Conservation (phyloP, 495 filamentous ascomycete species). For the Lophium mytilinum region DNA sequence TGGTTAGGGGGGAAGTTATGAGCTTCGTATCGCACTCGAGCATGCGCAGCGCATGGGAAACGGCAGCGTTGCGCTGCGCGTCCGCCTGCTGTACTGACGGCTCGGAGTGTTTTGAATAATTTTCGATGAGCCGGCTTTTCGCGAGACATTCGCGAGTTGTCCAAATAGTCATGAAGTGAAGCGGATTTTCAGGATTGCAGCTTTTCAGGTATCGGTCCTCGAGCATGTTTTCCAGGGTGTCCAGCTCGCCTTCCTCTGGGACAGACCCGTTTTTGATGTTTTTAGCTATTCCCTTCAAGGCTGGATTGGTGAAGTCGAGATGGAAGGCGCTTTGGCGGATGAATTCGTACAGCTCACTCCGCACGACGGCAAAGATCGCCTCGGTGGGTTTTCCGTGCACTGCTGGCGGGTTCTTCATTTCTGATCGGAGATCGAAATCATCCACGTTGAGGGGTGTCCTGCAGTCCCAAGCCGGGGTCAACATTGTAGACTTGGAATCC, state of each 20-base stretch:
- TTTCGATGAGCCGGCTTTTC: conserved; percentile 40
- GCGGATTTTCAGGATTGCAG: conserved; percentile 42
- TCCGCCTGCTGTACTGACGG: conserved; percentile 25
- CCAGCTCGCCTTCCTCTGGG: conserved; percentile 30
- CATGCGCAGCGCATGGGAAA: conserved; percentile 37
- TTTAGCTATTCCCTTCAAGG: conserved; percentile 37
- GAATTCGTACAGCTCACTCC: conserved; percentile 43
- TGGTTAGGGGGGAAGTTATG: conserved; percentile 39
- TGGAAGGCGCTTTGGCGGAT: conserved; percentile 41
- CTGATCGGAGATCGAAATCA: conserved; percentile 46
- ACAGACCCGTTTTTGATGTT: conserved; percentile 9
- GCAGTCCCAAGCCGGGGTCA: conserved; percentile 51
- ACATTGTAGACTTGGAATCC: conserved; percentile 29
- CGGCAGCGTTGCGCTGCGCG: conserved; percentile 32
- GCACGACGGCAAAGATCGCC: conserved; percentile 43
- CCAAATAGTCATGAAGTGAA: conserved; percentile 51
- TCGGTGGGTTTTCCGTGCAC: conserved; percentile 39
- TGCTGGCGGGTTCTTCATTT: conserved; percentile 40
- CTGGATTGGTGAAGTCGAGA: conserved; percentile 44
- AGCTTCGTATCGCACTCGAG: conserved; percentile 45
- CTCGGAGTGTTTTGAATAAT: conserved; percentile 32
- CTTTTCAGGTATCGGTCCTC: conserved; percentile 41
- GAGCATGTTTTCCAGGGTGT: conserved; percentile 37
- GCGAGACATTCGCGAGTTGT: conserved; percentile 38
- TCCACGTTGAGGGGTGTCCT: conserved; percentile 46